These are phyloP conservation scores for Gossypium australe DNA, from an alignment of 345 rosid species.

Conservation along the genomic window DNA sequence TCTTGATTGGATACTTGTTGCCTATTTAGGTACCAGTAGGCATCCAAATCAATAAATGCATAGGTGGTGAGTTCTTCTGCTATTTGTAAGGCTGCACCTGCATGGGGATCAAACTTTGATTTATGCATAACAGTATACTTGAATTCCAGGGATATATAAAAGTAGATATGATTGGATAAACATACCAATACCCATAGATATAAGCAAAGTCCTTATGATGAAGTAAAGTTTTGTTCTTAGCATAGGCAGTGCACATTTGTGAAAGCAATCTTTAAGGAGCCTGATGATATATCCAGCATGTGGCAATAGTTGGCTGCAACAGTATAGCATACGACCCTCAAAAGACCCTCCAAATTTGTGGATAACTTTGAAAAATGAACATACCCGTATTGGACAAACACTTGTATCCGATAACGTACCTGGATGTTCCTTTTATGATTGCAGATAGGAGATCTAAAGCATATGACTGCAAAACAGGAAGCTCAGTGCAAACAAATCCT, in stretches of 20 bases:
- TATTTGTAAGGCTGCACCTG: constrained; percentile 12
- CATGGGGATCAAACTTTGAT: not conserved
- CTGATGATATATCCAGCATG: not conserved
- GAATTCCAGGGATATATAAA: not conserved
- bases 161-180: not conserved
- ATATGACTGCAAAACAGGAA: constrained; percentile 3
- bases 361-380: not conserved
- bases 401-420: not conserved
- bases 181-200: constrained; percentile 9
- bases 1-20: not conserved
- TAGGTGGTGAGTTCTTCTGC: not conserved
- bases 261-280: not conserved
- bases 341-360: not conserved
- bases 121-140: not conserved
- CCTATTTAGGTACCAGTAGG: not conserved
- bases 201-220: constrained; percentile 7
- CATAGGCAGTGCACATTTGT: not conserved
- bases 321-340: not conserved
- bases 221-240: constrained; percentile 1
- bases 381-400: not conserved
- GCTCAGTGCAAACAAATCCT: constrained; percentile 1
- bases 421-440: constrained; percentile 13
- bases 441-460: constrained; percentile 12
- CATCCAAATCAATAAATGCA: constrained; percentile 8
- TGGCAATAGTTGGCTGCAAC: constrained; percentile 5